These are phyloP conservation scores for Colletotrichum endophyticum DNA, from an alignment of 2,329 filamentous ascomycete genomes.

Conservation along the genomic window DNA sequence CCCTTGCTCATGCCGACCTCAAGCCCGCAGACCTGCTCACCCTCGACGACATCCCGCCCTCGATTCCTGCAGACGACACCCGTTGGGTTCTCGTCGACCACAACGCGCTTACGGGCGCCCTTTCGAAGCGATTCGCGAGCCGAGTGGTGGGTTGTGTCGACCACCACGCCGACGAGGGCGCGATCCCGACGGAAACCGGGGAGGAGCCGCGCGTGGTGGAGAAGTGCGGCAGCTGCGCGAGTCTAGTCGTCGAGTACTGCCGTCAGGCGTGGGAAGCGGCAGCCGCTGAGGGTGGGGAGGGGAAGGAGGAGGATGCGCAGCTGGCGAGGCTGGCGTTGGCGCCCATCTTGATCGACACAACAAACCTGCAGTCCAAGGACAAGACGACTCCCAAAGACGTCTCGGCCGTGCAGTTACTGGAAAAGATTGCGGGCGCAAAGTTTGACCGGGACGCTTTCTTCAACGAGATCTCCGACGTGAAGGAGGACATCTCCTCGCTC, in stretches of 20 bases:
- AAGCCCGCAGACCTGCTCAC: constrained; percentile 68
- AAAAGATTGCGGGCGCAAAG: constrained; percentile 36
- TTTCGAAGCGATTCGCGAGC: constrained; percentile 57
- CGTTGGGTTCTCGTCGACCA: constrained; percentile 81
- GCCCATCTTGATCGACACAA: constrained; percentile 76
- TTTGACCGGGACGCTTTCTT: constrained; percentile 65
- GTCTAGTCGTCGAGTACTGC: constrained; percentile 68
- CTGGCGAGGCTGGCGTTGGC: constrained; percentile 72
- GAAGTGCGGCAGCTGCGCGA: constrained; percentile 75
- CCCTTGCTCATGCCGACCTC: constrained; percentile 67
- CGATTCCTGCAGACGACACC: constrained; percentile 59
- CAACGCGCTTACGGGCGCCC: constrained; percentile 70
- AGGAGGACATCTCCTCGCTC: constrained; percentile 69
- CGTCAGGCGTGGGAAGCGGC: constrained; percentile 60
- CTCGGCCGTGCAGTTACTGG: constrained; percentile 62
- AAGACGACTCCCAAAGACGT: constrained; percentile 71
- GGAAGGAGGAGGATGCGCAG: constrained; percentile 52
- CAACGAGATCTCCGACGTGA: constrained; percentile 64
- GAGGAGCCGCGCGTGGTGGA: constrained; percentile 65
- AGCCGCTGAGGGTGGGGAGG: accelerated
- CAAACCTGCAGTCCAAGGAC: constrained; percentile 63
- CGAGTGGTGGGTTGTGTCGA: constrained; percentile 73
- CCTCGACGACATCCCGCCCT: constrained; percentile 50
- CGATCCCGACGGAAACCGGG: constrained; percentile 48
- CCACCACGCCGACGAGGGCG: constrained; percentile 77